Evolutionary conservation across 345 rosid genomes (phyloP), one percentile per base, ranked within the genome.

Genomic region (Pelargonium nanum): DNA sequence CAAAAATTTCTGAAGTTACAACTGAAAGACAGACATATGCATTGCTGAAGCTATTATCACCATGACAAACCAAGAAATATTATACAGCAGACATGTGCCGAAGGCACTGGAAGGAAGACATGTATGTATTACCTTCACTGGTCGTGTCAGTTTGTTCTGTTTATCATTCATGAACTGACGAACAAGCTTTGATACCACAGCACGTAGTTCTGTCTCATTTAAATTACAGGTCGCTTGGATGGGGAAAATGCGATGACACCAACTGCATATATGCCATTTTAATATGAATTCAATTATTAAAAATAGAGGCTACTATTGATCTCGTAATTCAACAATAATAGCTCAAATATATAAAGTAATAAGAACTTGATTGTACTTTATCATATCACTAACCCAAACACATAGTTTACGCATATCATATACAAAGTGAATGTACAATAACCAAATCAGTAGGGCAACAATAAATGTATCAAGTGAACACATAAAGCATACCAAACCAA

Each of bases 231-330:
- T 92, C 57, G 93, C 88, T 78, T 89, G 96, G 69, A 92, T 80
- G 8, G 98, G 96, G 74, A 83, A 84, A 60, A 92, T 81, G 54
- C 96, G 93, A 77, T 92, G 95, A 68, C 96, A 89, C 98, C 98
- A 92, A 22, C 98, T 92, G 73, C 76, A 80, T 59, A 56, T 74
- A 73, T 28, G 50, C 52, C 40, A 44, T 54, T 55, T 60, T 67
- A 59, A 17, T 40, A n/a, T 8, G 34, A 59, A 60, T 44, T 58
- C 26, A 56, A 26, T 19, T 34, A 28, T 48, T 32, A 19, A 24
- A 16, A 74, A 24, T 53, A 53, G 12, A 60, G 19, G 40, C 26
- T 53, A 52, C 32, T 60, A 30, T 30, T 28, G 3, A 28, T 7
- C 32, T 3, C 7, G 32, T 28, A 28, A 28, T 7, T 28, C 32